Percentiles rank a stretch among this genome's conserved stretches.
Conservation (phyloP, 2,329 filamentous ascomycete species). For the Pseudocercospora musae region DNA sequence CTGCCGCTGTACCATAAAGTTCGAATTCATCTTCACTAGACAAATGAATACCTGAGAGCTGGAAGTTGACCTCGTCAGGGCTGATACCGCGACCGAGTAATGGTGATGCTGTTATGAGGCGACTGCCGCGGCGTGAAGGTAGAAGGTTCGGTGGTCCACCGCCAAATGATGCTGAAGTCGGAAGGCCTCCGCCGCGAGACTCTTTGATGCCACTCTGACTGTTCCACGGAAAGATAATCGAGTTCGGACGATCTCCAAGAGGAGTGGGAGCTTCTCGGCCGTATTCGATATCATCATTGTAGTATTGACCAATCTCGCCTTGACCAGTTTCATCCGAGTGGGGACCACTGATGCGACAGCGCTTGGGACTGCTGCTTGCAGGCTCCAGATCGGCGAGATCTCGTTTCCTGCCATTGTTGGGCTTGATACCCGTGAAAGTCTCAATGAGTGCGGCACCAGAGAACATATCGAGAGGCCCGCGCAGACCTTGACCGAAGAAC, state of each 20-base stretch:
- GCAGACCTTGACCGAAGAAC: constrained; percentile 42
- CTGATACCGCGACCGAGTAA: constrained; percentile 49
- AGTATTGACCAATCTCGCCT: constrained; percentile 23
- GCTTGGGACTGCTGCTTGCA: constrained; percentile 25
- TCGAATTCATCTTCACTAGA: constrained; percentile 42
- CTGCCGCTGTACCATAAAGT: constrained; percentile 43
- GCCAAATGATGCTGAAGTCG: constrained; percentile 32
- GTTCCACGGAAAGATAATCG: constrained; percentile 68
- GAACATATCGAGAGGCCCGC: constrained; percentile 57
- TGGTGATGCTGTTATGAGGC: constrained; percentile 59
- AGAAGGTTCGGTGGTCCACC: constrained; percentile 21
- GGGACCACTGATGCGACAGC: constrained; percentile 33
- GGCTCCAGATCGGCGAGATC: constrained; percentile 14
- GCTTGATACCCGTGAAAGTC: constrained; percentile 42
- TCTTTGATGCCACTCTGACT: constrained; percentile 29
- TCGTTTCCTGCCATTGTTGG: constrained; percentile 29
- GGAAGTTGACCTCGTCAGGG: constrained; percentile 21
- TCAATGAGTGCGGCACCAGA: constrained; percentile 55
- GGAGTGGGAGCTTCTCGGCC: constrained; percentile 65
- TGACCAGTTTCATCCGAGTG: constrained; percentile 35
- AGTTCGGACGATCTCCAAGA: constrained; percentile 58
- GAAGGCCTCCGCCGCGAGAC: constrained; percentile 34
- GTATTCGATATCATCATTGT: constrained; percentile 55
- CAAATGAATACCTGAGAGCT: constrained; percentile 17
- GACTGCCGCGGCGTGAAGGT: constrained; percentile 47